Percentiles rank a stretch among this genome's conserved stretches.
Evolutionary conservation across 75 land plant species (phyloP).

Genomic region (Cupressus sempervirens): DNA sequence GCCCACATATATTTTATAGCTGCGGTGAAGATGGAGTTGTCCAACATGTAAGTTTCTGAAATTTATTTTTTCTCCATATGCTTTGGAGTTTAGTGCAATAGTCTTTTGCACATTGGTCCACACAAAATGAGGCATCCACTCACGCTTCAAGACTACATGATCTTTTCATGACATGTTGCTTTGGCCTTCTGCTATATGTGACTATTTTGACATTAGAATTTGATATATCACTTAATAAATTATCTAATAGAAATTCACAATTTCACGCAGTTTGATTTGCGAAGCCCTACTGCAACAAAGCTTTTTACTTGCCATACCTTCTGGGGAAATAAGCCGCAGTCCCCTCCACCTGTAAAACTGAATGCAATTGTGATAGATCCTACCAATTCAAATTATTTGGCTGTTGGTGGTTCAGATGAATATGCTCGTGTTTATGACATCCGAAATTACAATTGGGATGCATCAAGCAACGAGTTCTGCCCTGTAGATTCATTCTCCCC

Average conservation of each 20-base stretch:
- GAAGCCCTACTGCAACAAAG: slow-evolving; percentile 41
- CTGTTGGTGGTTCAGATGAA: slow-evolving; percentile 72
- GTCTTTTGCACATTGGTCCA: background rate
- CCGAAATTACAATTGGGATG: slow-evolving; percentile 32
- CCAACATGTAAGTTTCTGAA: slow-evolving; percentile 52
- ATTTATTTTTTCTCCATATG: background rate
- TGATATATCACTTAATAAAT: background rate
- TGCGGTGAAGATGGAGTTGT: slow-evolving; percentile 92
- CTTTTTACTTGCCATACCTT: slow-evolving; percentile 52
- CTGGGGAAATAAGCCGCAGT: slow-evolving; percentile 11
- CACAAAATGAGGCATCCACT: background rate
- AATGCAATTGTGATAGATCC: slow-evolving; percentile 79
- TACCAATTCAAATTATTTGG: slow-evolving; percentile 57
- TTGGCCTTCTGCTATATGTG: background rate
- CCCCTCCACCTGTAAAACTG: slow-evolving; percentile 27
- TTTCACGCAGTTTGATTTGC: slow-evolving; percentile 67
- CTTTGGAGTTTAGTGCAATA: slow-evolving; percentile 1
- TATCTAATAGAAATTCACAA: background rate
- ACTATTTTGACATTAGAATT: background rate
- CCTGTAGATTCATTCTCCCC: slow-evolving; percentile 60
- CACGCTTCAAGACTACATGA: background rate
- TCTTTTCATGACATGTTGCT: background rate
- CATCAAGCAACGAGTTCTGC: slow-evolving; percentile 28
- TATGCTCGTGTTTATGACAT: slow-evolving; percentile 87
- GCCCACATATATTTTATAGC: slow-evolving; percentile 71